These are phyloP conservation scores for Candida schatavii DNA, from an alignment of 805 yeast genomes.

Conservation along the genomic window DNA sequence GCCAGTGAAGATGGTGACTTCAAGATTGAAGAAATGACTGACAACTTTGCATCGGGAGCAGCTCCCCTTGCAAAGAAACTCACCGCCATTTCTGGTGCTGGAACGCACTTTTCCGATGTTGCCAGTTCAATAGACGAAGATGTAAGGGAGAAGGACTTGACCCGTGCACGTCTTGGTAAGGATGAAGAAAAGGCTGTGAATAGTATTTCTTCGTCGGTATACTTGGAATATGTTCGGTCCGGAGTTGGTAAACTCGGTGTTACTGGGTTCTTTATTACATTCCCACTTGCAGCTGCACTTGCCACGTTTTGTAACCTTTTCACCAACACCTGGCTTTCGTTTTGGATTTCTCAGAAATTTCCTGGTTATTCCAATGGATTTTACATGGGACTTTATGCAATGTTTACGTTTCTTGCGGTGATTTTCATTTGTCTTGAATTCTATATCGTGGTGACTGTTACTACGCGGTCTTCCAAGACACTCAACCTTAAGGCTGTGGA, in stretches of 20 bases:
- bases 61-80: constrained; percentile 2
- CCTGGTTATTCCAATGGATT: constrained; percentile 43
- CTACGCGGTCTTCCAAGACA: constrained; percentile 52
- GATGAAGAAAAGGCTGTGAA: constrained; percentile 62
- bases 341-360: constrained; percentile 68
- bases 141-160: constrained; percentile 14
- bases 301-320: constrained; percentile 54
- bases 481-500: constrained; percentile 62
- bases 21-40: background rate
- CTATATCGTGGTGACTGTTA: constrained; percentile 44
- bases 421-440: constrained; percentile 43
- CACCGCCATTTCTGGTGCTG: constrained; percentile 24
- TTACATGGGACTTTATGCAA: constrained; percentile 73
- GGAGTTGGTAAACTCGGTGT: constrained; percentile 51
- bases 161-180: constrained; percentile 25
- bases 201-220: constrained; percentile 47
- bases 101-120: no score
- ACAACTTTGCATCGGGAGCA: background rate
- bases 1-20: constrained; percentile 12
- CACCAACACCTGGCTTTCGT: constrained; percentile 77
- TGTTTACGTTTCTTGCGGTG: constrained; percentile 52
- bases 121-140: constrained; percentile 28
- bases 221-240: constrained; percentile 46
- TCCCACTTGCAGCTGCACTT: constrained; percentile 17
- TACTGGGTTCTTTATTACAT: constrained; percentile 19